Evolutionary conservation across 2,329 filamentous ascomycete species (phyloP).

Genomic region (Chaetoscypha palmicola): DNA sequence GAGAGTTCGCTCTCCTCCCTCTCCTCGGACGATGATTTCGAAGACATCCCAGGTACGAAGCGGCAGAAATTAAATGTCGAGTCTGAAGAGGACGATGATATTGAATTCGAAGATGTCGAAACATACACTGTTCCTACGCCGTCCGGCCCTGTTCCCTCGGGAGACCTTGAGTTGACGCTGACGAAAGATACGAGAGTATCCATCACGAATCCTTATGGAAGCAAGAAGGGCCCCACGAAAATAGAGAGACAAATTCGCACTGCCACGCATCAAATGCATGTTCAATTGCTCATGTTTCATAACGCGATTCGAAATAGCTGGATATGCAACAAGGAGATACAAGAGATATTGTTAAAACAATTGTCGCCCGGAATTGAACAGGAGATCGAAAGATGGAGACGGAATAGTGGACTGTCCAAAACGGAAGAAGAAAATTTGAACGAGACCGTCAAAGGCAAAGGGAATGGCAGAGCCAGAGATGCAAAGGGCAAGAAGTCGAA

Average conservation of each 20-base stretch:
- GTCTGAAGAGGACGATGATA: constrained; percentile 45
- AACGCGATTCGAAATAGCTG: constrained; percentile 81
- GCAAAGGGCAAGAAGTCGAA: constrained; percentile 35
- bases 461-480: constrained; percentile 31
- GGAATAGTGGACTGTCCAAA: constrained; percentile 54
- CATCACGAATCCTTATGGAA: constrained; percentile 51
- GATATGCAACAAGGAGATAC: constrained; percentile 69
- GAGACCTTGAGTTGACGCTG: constrained; percentile 69
- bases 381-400: constrained; percentile 67
- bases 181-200: constrained; percentile 52
- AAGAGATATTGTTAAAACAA: constrained; percentile 68
- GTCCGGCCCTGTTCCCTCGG: constrained; percentile 45
- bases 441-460: constrained; percentile 19
- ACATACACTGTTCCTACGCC: constrained; percentile 30
- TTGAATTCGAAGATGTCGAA: constrained; percentile 56
- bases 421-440: constrained; percentile 33
- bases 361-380: constrained; percentile 53
- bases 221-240: constrained; percentile 81
- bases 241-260: constrained; percentile 72
- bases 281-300: constrained; percentile 81
- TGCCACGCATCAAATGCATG: constrained; percentile 80
- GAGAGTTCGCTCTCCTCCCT: constrained; percentile 30
- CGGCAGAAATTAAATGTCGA: constrained; percentile 35
- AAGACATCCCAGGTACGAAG: constrained; percentile 40
- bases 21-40: constrained; percentile 46